These are phyloP conservation scores for Toxoplasma gondii DNA, from an alignment of 169 alveolate species.

Conservation along the genomic window DNA sequence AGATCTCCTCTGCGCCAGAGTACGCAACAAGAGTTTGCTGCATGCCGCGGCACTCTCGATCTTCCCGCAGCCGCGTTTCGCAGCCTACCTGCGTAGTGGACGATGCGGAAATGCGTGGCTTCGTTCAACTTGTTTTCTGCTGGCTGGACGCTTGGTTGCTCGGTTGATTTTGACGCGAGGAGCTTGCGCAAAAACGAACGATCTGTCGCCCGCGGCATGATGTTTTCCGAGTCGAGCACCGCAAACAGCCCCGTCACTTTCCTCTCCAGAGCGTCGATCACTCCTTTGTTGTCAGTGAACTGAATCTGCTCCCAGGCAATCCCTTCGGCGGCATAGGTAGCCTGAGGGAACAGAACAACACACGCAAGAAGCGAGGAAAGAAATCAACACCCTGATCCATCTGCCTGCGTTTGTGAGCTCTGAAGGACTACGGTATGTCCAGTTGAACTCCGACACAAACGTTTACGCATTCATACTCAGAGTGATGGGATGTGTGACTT, in stretches of 20 bases:
- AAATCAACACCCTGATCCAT: too few species aligned
- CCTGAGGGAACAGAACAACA: constrained; percentile 49
- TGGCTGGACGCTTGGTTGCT: background rate
- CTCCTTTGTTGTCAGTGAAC: constrained; percentile 82
- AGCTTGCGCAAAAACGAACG: constrained; percentile 71
- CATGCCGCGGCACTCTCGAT: too few species aligned
- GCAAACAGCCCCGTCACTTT: constrained; percentile 75
- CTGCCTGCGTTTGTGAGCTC: too few species aligned
- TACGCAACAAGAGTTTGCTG: too few species aligned
- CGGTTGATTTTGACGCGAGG: constrained; percentile 8
- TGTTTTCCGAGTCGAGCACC: constrained; percentile 79
- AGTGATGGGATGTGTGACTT: too few species aligned
- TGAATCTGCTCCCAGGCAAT: constrained; percentile 83
- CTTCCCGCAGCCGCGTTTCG: too few species aligned
- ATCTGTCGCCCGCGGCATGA: constrained; percentile 79
- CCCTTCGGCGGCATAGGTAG: constrained; percentile 84
- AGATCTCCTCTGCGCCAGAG: too few species aligned
- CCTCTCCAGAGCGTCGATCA: constrained; percentile 87
- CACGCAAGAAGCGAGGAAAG: background rate
- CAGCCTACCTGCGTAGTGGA: constrained; percentile 44
- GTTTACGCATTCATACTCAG: too few species aligned
- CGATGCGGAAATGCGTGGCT: constrained; percentile 30
- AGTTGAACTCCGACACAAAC: too few species aligned
- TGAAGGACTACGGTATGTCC: too few species aligned
- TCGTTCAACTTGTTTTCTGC: background rate